Percentiles rank a stretch among this genome's conserved stretches.
Conservation (phyloP, 2,329 filamentous ascomycete species). For the Aspergillus pseudoviridinutans region DNA sequence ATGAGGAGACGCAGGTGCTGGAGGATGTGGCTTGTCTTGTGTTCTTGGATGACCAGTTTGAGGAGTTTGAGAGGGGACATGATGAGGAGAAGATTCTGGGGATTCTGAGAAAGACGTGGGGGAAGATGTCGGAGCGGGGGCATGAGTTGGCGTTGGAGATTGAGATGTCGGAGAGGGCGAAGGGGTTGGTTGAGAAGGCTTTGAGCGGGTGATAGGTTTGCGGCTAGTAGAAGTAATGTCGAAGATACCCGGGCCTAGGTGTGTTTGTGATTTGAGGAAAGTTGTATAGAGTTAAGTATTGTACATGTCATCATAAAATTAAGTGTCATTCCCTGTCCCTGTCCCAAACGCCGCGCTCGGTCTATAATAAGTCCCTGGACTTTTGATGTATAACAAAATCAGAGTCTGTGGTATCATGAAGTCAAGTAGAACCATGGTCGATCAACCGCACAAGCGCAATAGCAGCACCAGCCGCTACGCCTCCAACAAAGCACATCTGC, state of each 20-base stretch:
- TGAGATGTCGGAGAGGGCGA: constrained; percentile 60
- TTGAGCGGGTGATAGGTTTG: constrained; percentile 38
- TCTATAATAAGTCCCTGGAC: background rate
- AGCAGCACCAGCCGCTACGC: constrained; percentile 62
- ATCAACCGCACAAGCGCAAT: constrained; percentile 60
- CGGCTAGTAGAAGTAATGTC: background rate
- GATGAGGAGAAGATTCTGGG: constrained; percentile 70
- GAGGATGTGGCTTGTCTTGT: constrained; percentile 86
- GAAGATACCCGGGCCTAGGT: background rate
- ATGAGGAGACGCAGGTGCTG: constrained; percentile 60
- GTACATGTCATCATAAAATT: background rate
- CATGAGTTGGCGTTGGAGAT: constrained; percentile 63
- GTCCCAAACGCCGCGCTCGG: constrained; percentile 2
- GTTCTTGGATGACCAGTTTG: constrained; percentile 83
- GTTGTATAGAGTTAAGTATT: background rate
- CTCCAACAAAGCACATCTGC: constrained; percentile 63
- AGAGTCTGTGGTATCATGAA: constrained; percentile 2
- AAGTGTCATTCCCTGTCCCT: background rate
- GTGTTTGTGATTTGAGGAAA: background rate
- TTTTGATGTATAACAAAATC: background rate
- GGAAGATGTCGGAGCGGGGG: constrained; percentile 65
- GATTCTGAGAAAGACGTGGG: constrained; percentile 71
- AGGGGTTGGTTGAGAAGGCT: constrained; percentile 60
- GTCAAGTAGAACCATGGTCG: constrained; percentile 31
- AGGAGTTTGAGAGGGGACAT: constrained; percentile 66